Evolutionary conservation across 495 filamentous ascomycete genomes (phyloP).

Genomic region (Xanthoparmelia taractica): DNA sequence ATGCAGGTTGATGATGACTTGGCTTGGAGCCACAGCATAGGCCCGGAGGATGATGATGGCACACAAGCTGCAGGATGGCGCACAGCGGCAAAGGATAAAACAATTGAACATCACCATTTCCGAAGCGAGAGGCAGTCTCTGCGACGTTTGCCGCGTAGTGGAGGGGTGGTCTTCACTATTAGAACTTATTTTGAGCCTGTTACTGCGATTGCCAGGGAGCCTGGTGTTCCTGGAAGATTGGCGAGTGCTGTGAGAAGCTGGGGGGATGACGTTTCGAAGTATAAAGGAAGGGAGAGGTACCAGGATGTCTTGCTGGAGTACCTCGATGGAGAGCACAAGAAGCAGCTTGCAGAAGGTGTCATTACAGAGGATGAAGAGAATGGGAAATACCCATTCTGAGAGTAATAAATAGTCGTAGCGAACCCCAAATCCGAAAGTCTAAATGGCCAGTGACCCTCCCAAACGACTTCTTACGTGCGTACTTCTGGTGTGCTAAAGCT

Average conservation of each 20-base stretch:
- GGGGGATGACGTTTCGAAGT: conserved; percentile 74
- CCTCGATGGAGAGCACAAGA: conserved; percentile 68
- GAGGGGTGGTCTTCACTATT: conserved; percentile 75
- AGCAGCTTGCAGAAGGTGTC: conserved; percentile 62
- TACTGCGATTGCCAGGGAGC: conserved; percentile 56
- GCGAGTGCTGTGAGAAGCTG: conserved; percentile 73
- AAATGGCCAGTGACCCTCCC: neutral
- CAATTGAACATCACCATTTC: conserved; percentile 69
- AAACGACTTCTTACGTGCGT: neutral
- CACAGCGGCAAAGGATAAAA: conserved; percentile 68
- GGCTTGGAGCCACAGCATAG: conserved; percentile 68
- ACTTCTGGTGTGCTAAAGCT: too few species aligned
- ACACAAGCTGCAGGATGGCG: conserved; percentile 56
- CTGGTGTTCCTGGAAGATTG: conserved; percentile 62
- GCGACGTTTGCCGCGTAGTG: conserved; percentile 61
- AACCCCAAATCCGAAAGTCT: neutral
- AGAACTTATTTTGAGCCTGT: conserved; percentile 71
- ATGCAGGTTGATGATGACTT: conserved; percentile 68
- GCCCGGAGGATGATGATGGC: conserved; percentile 52
- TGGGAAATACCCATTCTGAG: conserved; percentile 40
- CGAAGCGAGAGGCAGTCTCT: conserved; percentile 73
- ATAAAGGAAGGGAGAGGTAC: conserved; percentile 80
- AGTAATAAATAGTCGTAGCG: conserved; percentile 13
- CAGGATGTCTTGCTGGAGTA: conserved; percentile 73
- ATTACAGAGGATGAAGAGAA: conserved; percentile 49